Percentiles rank a stretch among this genome's conserved stretches.
phyloP scores from a whole-genome alignment of 176 grass and related monocot species.

The Chrysopogon serrulatus region DNA sequence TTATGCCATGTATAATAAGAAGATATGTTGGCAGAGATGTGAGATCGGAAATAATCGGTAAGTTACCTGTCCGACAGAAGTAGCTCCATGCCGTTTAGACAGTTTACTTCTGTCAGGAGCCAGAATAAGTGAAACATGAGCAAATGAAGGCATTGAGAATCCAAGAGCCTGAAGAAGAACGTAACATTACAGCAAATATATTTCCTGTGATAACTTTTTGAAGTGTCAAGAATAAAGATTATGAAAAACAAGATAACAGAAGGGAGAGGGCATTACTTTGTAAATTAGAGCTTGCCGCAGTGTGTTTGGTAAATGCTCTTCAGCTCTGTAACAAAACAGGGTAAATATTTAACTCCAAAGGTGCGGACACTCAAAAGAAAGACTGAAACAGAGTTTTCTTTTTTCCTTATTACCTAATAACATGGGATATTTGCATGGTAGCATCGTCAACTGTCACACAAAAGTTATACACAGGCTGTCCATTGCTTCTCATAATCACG shows the following conservation, averaged over 20 bases:
- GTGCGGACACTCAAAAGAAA: conserved; percentile 1
- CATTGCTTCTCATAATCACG: conserved; percentile 99
- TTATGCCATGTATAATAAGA: background rate
- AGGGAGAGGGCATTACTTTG: conserved; percentile 49
- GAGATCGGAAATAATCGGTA: background rate
- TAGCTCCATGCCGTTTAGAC: conserved; percentile 96
- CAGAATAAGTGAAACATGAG: conserved; percentile 96
- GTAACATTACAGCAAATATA: background rate
- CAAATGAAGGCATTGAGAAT: conserved; percentile 97
- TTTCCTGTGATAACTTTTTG: background rate
- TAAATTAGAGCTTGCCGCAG: conserved; percentile 95
- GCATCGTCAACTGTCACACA: conserved; percentile 98
- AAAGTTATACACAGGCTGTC: conserved; percentile 99
- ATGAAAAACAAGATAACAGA: background rate
- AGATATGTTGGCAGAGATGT: background rate
- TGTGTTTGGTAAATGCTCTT: conserved; percentile 99
- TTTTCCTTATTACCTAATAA: conserved; percentile 68
- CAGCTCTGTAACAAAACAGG: conserved; percentile 52
- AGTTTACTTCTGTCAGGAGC: conserved; percentile 99
- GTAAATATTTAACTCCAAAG: background rate
- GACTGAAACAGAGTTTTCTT: background rate
- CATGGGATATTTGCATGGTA: conserved; percentile 90
- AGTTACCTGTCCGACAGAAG: conserved; percentile 90
- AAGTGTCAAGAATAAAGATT: background rate
- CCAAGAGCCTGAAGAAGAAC: conserved; percentile 65